Evolutionary conservation across 768 basidiomycete species (phyloP).

Genomic region (Lyophyllum decastes): DNA sequence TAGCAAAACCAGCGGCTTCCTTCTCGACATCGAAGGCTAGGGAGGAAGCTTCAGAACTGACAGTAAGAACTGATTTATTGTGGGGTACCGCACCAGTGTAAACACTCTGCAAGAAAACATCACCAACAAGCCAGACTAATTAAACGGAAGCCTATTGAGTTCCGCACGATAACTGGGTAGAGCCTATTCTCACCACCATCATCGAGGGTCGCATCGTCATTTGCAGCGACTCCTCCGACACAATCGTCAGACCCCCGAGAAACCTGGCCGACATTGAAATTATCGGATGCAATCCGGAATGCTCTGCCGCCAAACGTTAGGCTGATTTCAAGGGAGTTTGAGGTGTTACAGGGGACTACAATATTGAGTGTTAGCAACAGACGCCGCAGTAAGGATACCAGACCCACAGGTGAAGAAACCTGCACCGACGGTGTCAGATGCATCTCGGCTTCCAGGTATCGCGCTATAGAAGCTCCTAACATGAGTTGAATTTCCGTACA

Average conservation of each 20-base stretch:
- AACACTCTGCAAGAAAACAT: constrained; percentile 44
- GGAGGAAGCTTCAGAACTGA: too few relatives aligned
- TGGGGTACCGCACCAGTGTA: constrained; percentile 33
- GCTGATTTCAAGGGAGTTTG: constrained; percentile 26
- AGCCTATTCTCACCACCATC: neutral
- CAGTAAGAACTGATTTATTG: too few relatives aligned
- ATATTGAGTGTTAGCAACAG: neutral
- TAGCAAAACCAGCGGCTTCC: too few relatives aligned
- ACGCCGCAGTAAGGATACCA: neutral
- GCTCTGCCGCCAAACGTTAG: constrained; percentile 39
- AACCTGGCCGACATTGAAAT: constrained; percentile 42
- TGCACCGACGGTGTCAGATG: constrained; percentile 21
- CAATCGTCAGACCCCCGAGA: constrained; percentile 55
- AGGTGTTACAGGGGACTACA: constrained; percentile 30
- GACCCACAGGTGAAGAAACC: constrained; percentile 30
- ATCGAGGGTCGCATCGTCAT: neutral
- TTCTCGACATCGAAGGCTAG: too few relatives aligned
- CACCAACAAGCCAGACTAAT: constrained; percentile 41
- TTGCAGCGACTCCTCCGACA: constrained; percentile 37
- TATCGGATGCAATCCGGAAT: constrained; percentile 44
- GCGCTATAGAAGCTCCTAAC: constrained; percentile 30
- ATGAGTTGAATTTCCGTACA: constrained; percentile 31
- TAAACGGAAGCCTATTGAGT: neutral
- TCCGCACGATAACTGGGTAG: neutral
- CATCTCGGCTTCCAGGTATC: constrained; percentile 32